Evolutionary conservation across 73 alveolate species (phyloP), one percentile per base, ranked within the genome.

Genomic region (Paramecium biaurelia): DNA sequence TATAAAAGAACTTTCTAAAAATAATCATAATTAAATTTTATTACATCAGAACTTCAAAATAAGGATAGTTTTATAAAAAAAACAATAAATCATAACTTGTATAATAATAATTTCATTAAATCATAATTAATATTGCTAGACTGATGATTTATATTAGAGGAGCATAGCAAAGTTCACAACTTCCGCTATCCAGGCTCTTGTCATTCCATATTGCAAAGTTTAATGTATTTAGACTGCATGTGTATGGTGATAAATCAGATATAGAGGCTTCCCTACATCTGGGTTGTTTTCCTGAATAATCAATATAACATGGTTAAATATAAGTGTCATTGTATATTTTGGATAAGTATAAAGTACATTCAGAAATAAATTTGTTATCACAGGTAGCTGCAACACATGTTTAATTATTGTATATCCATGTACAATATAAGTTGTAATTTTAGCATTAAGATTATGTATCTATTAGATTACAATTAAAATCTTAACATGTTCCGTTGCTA

Each of bases 1-100:
- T 63, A 63, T 30, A 63, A 30, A 26, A 63, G 84, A 63, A 63
- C 84, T 32, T 63, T 63, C 84, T 63, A 63, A 63, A 63, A 63
- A 63, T 63, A 32, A 63, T 63, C 84, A 63, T 63, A 63, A 63
- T 63, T 63, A 63, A 63, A 63, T 30, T 63, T 63, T 63, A 30
- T 53, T 53, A 53, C 68, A 53, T 4, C 0, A 53, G 68, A 53
- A 18, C 30, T 21, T 21, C 68, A 47, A 53, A 4, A 53, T 53
- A 0, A 4, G 30, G 68, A 53, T 18, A 53, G 11, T n/a, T 18
- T 53, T n/a, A 53, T 53, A 15, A 18, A 15, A 53, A 53, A n/a
- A 4, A 15, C 15, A 7, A 53, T n/a, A 15, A 53, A 53, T 53
- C 68, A 18, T 53, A n/a, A 53, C 28, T 53, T 53, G 68, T 18